A percentile compares a stretch with the other conserved stretches of the same genome.
Conservation (phyloP, 768 basidiomycete species). For the Boletus coccyginus region DNA sequence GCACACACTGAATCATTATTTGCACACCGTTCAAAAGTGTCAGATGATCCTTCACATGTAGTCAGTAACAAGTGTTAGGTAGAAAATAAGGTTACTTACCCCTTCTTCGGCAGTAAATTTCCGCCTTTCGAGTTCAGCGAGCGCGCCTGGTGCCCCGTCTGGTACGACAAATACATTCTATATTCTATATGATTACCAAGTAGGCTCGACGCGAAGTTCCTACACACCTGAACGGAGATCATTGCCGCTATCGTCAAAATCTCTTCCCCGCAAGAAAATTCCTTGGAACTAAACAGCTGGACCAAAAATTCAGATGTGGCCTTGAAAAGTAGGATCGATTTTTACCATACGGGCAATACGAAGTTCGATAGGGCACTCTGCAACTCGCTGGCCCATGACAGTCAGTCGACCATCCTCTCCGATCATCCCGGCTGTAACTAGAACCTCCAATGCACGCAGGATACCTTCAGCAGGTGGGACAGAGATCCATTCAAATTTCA, state of each 20-base stretch:
- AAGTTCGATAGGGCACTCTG: slow-evolving; percentile 93
- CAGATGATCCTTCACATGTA: slow-evolving; percentile 73
- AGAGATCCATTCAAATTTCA: slow-evolving; percentile 96
- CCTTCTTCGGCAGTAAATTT: slow-evolving; percentile 99
- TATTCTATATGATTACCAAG: background rate
- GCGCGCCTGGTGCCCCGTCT: slow-evolving; percentile 78
- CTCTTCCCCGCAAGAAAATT: slow-evolving; percentile 90
- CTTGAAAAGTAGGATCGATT: slow-evolving; percentile 1
- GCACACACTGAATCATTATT: background rate
- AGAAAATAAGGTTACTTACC: slow-evolving; percentile 41
- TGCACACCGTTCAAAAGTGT: slow-evolving; percentile 83
- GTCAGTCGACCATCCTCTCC: slow-evolving; percentile 79
- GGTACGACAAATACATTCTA: slow-evolving; percentile 91
- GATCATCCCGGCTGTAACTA: slow-evolving; percentile 80
- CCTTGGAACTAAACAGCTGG: slow-evolving; percentile 83
- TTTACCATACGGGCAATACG: slow-evolving; percentile 91
- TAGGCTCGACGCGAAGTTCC: slow-evolving; percentile 1
- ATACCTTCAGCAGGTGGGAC: slow-evolving; percentile 85
- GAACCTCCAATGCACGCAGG: slow-evolving; percentile 79
- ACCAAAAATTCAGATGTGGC: slow-evolving; percentile 1
- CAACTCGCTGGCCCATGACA: slow-evolving; percentile 76
- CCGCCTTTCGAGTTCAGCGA: slow-evolving; percentile 88
- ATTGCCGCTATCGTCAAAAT: slow-evolving; percentile 95
- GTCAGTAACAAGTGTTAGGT: background rate
- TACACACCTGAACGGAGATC: slow-evolving; percentile 78